Percentiles rank a stretch among this genome's conserved stretches.
phyloP scores from a whole-genome alignment of 495 filamentous ascomycete genomes.

The Chlorociboria aeruginascens region DNA sequence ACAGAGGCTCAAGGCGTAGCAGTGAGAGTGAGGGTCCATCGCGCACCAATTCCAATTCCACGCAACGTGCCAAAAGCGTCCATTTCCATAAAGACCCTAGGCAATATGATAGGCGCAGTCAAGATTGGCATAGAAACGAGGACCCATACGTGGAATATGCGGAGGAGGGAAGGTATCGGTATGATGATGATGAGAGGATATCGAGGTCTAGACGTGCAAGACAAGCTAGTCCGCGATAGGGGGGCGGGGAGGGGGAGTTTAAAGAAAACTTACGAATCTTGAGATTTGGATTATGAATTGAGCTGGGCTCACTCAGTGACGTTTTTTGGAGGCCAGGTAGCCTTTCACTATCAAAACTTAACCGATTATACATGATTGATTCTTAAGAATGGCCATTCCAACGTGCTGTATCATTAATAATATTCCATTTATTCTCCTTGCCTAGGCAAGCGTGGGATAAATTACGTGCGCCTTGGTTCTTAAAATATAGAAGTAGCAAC shows the following conservation, averaged over 20 bases:
- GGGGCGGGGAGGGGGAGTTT: neutral
- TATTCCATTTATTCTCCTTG: too few species aligned
- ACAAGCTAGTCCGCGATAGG: slow-evolving; percentile 4
- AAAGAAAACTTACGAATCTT: neutral
- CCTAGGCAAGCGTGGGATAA: too few species aligned
- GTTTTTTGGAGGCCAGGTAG: neutral
- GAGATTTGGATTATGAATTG: neutral
- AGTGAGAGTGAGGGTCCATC: neutral
- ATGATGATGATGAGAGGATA: neutral
- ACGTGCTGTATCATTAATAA: too few species aligned
- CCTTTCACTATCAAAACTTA: slow-evolving; percentile 12
- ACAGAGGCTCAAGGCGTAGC: neutral
- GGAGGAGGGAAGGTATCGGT: neutral
- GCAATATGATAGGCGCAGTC: too few species aligned
- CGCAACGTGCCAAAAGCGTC: too few species aligned
- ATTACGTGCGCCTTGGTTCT: too few species aligned
- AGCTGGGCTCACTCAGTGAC: neutral
- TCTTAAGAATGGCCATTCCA: too few species aligned
- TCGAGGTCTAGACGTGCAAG: neutral
- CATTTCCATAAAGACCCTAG: too few species aligned
- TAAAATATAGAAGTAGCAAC: too few species aligned
- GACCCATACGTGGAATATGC: neutral
- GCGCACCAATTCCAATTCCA: too few species aligned
- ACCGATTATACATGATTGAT: slow-evolving; percentile 13
- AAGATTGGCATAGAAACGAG: neutral